Base-by-base conservation (phyloP, 2,329 filamentous ascomycete genomes). In the Scleromitrula shiraiana region DNA sequence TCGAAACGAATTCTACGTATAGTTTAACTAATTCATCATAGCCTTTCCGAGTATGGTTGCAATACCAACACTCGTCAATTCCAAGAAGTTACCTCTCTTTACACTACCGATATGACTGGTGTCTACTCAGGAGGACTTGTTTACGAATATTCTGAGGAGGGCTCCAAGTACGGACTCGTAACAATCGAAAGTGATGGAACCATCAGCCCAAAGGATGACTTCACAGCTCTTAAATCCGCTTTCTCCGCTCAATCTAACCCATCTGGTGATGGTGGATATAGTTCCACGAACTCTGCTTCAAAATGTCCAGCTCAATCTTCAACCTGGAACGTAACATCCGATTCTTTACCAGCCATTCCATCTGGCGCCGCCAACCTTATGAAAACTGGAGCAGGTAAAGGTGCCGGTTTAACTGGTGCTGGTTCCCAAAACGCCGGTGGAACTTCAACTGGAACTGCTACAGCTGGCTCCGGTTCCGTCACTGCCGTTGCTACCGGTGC, bases 111-210 rank as follows among this genome's bases (percentile, higher is more conserved):
- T 51, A 97, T 97, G 91, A 89, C 84, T 7, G 59, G 67, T 15
- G 89, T 96, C 61, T 97, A 95, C 78, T 96, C 90, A 33, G 93
- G 93, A 61, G 93, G 93, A 66, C 78, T 98, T 32, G 86, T 96
- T 67, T 98, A 96, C 71, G 90, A 97, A 70, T 98, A 95, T 74
- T 83, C 85, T 8, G 71, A 85, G 62, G 88, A 94, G 68, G 74
- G 75, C 52, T 88, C 82, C 70, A 75, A 82, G 38, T 97, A 82
- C 67, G 91, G 90, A 55, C 52, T 64, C 20, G 62, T 64, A 12
- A 55, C 49, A 1, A 60, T 63, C 23, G 24, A 59, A 5, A 44
- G 40, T 17, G 55, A 53, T 37, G 68, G 66, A 50, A 64, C 60
- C 26, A 66, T 72, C 29, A 66, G 65, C 17, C 67, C 69, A 30